A percentile compares a stretch with the other conserved stretches of the same genome.
phyloP scores from a whole-genome alignment of 2,329 filamentous ascomycete genomes.

The Fusarium sp. region DNA sequence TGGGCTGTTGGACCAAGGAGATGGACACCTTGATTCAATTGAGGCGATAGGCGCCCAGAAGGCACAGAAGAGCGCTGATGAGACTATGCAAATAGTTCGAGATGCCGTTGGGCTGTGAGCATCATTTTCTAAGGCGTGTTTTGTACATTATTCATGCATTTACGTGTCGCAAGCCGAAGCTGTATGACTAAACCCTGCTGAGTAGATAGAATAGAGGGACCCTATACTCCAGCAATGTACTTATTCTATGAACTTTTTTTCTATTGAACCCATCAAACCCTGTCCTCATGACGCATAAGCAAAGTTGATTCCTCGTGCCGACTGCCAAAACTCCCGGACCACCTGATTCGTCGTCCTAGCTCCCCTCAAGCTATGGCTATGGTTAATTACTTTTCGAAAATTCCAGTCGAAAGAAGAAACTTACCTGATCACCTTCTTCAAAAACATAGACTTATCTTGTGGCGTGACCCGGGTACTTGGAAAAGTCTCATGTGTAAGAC shows the following conservation, averaged over 20 bases:
- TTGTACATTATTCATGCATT: conserved; percentile 7
- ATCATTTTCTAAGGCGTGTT: background rate
- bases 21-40: conserved; percentile 70
- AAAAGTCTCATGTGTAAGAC: conserved; percentile 69
- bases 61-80: conserved; percentile 73
- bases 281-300: conserved; percentile 68
- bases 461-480: conserved; percentile 71
- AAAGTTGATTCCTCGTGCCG: conserved; percentile 73
- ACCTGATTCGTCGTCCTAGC: conserved; percentile 75
- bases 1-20: conserved; percentile 63
- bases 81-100: conserved; percentile 69
- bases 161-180: background rate
- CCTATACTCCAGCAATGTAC: background rate
- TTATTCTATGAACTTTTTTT: background rate
- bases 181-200: conserved; percentile 15
- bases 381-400: background rate
- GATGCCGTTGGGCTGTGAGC: conserved; percentile 65
- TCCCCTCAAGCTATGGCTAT: conserved; percentile 69
- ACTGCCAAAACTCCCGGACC: conserved; percentile 81
- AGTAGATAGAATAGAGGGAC: conserved; percentile 10
- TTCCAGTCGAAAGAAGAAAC: background rate
- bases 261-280: conserved; percentile 8
- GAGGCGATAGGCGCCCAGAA: conserved; percentile 70
- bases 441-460: conserved; percentile 73
- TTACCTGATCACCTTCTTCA: conserved; percentile 76